Evolutionary conservation across 345 rosid species (phyloP), one percentile per base, ranked within the genome.

Genomic region (Rhizophora mangle): DNA sequence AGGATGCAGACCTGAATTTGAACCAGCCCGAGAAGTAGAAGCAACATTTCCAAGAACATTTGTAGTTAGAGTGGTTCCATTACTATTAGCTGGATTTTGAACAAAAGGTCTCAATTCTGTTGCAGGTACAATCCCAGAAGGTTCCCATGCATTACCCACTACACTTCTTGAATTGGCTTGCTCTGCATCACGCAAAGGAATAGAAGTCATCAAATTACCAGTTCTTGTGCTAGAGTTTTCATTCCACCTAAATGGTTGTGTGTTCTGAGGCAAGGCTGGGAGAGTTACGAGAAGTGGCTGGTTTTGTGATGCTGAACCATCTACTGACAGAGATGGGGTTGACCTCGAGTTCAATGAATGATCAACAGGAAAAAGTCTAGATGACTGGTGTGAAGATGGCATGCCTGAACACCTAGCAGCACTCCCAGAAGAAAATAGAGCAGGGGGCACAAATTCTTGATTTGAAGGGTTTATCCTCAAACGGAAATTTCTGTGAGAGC

Each of bases 401-500:
- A 64, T 55, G 76, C 65, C 64, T 3, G 88, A 72, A 77, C 68
- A 82, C 72, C 87, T 83, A 52, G 74, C 77, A 37, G 74, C 78
- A 79, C 70, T 76, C 32, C 84, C 92, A 4, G 82, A 49, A 60
- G 92, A 80, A 78, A 83, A 85, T 46, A 71, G 73, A 60, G 83
- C 22, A 54, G 86, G 73, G 53, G 75, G 72, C 6, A 77, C 53
- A 65, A 79, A 73, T 67, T 79, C 85, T 75, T 72, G 90, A 76
- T 63, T 80, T 56, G 86, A 72, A 65, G 88, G 84, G 81, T 80
- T 82, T 64, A 83, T 79, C 74, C 95, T 76, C 64, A 78, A 62
- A 31, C 88, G 82, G 36, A 77, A 83, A 78, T 87, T 91, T 78
- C 91, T 85, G n/a, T 74, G 79, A 20, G 87, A 80, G 72, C 76